Evolutionary conservation across 228 moss, liverwort and hornwort species (phyloP).

Genomic region (Sphagnum magellanicum): DNA sequence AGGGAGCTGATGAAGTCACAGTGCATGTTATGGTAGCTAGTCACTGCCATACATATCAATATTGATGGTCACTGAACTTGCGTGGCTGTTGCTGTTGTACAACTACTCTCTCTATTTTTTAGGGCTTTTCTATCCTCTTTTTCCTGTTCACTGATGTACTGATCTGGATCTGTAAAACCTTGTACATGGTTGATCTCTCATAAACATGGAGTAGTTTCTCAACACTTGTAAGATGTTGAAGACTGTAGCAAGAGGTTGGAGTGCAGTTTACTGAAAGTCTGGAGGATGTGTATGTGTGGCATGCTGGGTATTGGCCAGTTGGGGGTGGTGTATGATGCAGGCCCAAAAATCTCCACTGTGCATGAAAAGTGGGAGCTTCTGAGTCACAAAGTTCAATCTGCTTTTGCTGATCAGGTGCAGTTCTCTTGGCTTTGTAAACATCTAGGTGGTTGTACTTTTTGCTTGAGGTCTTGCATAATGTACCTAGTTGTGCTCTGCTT

Average conservation of each 20-base stretch:
- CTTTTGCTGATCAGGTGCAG: slow-evolving; percentile 81
- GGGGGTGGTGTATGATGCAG: slow-evolving; percentile 40
- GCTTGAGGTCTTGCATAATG: not conserved
- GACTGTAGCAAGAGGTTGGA: not conserved
- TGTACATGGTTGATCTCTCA: too few species aligned
- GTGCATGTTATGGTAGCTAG: too few species aligned
- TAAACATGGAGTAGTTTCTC: too few species aligned
- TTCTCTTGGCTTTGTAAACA: not conserved
- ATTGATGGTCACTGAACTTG: too few species aligned
- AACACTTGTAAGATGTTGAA: too few species aligned
- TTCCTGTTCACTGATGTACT: too few species aligned
- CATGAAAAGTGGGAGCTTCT: slow-evolving; percentile 79
- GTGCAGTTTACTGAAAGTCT: not conserved
- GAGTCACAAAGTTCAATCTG: slow-evolving; percentile 47
- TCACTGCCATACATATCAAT: too few species aligned
- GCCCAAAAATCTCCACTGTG: slow-evolving; percentile 42
- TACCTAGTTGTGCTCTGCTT: not conserved
- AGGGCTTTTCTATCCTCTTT: too few species aligned
- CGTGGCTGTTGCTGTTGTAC: too few species aligned
- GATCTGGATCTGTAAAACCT: too few species aligned
- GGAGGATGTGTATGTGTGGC: not conserved
- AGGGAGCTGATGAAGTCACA: too few species aligned
- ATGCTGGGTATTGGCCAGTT: slow-evolving; percentile 46
- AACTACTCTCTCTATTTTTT: too few species aligned
- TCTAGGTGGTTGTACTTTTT: not conserved